Conservation (phyloP, 2,329 filamentous ascomycete species). For the Aspergillus aculeatinus region DNA sequence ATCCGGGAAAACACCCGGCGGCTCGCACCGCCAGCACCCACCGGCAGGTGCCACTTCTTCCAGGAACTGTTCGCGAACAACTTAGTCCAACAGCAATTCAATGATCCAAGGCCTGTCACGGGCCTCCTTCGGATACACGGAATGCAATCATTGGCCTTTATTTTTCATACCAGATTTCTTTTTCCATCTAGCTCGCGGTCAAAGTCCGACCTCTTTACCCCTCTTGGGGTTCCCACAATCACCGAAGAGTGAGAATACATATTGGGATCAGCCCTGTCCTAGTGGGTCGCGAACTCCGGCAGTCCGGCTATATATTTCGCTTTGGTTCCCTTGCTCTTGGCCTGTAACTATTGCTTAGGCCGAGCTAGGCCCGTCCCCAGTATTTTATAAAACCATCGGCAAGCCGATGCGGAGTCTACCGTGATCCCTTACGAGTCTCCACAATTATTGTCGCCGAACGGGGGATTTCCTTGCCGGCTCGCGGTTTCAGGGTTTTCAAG, state of each 20-base stretch:
- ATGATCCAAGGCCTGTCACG: neutral
- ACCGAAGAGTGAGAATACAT: neutral
- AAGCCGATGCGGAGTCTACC: conserved; percentile 7
- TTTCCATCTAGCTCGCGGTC: conserved; percentile 1
- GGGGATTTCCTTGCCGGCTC: neutral
- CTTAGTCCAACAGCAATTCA: neutral
- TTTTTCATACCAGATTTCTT: neutral
- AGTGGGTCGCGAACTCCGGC: conserved; percentile 9
- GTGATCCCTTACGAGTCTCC: neutral
- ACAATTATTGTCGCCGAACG: neutral
- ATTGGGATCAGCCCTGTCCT: conserved; percentile 2
- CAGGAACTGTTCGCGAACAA: neutral
- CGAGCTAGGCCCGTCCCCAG: conserved; percentile 4
- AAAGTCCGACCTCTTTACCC: conserved; percentile 9
- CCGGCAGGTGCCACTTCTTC: conserved; percentile 2
- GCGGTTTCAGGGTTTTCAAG: conserved; percentile 4
- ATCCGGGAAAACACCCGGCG: neutral
- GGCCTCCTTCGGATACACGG: neutral
- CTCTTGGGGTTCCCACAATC: conserved; percentile 1
- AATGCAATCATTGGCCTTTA: neutral
- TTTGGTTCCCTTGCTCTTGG: neutral
- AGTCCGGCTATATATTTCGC: conserved; percentile 4
- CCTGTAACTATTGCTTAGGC: neutral
- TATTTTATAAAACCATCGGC: conserved; percentile 8
- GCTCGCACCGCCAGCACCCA: conserved; percentile 11